These are phyloP conservation scores for Phaseolus lunatus DNA, from an alignment of 306 rosid genomes.

Conservation along the genomic window DNA sequence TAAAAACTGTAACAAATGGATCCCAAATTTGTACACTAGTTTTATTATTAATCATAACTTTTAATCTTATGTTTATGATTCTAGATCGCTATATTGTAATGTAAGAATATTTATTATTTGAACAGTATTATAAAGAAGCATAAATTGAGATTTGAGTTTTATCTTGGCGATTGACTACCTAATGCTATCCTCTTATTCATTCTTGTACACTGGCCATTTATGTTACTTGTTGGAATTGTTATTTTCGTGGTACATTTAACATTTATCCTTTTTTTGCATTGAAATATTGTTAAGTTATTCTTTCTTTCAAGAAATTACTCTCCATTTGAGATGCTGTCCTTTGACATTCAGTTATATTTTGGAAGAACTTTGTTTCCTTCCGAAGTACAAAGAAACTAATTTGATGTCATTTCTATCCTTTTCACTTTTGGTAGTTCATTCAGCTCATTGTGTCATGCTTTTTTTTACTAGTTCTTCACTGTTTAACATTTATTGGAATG, in stretches of 20 bases:
- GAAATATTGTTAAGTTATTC: neutral
- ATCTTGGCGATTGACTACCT: neutral
- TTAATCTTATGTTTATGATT: conserved; percentile 23
- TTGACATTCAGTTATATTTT: conserved; percentile 27
- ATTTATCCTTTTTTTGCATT: neutral
- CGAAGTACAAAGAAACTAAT: neutral
- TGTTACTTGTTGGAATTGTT: neutral
- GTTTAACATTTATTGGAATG: conserved; percentile 5
- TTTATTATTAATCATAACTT: conserved; percentile 27
- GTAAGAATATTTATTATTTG: neutral
- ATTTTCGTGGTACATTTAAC: neutral
- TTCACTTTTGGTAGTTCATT: neutral
- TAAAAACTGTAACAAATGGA: neutral
- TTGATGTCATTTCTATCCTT: neutral
- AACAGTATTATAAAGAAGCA: neutral
- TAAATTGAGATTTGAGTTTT: neutral
- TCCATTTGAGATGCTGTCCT: conserved; percentile 26
- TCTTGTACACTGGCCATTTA: conserved; percentile 3
- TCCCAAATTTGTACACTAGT: neutral
- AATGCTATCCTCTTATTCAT: conserved; percentile 6
- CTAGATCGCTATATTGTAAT: neutral
- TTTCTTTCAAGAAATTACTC: neutral
- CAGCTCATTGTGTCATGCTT: conserved; percentile 37
- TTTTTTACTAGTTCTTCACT: conserved; percentile 31
- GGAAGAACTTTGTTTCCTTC: neutral